phyloP scores from a whole-genome alignment of 768 basidiomycete genomes.

The Lentinula sp. region DNA sequence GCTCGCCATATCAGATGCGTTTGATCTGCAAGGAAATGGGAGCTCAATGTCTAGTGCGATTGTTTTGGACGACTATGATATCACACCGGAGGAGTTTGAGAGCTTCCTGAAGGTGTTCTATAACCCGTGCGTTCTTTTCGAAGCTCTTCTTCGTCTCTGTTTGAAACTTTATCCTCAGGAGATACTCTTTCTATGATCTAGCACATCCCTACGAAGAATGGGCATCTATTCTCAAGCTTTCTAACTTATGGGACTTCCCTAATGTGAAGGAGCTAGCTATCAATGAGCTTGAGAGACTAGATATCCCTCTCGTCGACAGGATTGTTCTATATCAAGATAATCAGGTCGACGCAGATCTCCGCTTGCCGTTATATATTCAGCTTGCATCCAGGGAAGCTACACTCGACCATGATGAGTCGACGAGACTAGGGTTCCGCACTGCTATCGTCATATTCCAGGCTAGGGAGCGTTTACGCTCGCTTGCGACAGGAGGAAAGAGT shows the following conservation, averaged over 20 bases:
- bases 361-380: conserved; percentile 45
- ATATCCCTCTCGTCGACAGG: conserved; percentile 12
- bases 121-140: conserved; percentile 37
- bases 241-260: conserved; percentile 34
- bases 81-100: conserved; percentile 42
- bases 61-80: conserved; percentile 28
- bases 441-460: conserved; percentile 45
- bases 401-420: conserved; percentile 47
- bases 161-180: conserved; percentile 12
- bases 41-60: conserved; percentile 28
- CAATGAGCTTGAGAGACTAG: conserved; percentile 27
- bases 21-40: conserved; percentile 22
- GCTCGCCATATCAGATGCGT: conserved; percentile 18
- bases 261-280: conserved; percentile 31
- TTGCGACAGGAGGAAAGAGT: conserved; percentile 19
- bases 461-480: conserved; percentile 41
- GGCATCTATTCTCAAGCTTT: conserved; percentile 31
- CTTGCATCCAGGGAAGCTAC: conserved; percentile 48
- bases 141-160: not conserved
- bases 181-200: conserved; percentile 26
- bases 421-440: conserved; percentile 50
- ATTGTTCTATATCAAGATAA: conserved; percentile 50
- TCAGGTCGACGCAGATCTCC: conserved; percentile 38
- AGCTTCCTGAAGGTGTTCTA: conserved; percentile 61
- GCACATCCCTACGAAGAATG: conserved; percentile 25